These are phyloP conservation scores for Hanseniaspora lachancei DNA, from an alignment of 805 yeast species.

Conservation along the genomic window DNA sequence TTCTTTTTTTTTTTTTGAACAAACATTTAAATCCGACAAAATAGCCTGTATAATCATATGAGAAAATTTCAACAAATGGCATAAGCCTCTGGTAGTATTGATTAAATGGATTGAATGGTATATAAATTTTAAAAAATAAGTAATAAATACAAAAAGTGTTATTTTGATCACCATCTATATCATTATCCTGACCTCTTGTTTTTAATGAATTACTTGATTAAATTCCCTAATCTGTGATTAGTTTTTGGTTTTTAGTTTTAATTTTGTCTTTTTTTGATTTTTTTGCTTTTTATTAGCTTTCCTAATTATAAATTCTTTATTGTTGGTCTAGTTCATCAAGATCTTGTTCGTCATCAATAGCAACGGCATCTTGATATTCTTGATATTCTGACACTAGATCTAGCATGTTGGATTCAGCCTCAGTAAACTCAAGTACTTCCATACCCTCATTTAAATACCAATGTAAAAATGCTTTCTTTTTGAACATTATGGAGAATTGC, in stretches of 20 bases:
- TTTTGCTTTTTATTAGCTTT: constrained; percentile 34
- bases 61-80: neutral
- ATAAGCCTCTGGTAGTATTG: neutral
- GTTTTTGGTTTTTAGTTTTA: constrained; percentile 13
- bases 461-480: constrained; percentile 88
- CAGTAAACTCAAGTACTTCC: constrained; percentile 90
- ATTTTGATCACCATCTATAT: neutral
- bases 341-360: constrained; percentile 51
- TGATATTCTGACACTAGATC: constrained; percentile 83
- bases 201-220: neutral
- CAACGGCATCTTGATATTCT: constrained; percentile 77
- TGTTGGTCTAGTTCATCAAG: constrained; percentile 43
- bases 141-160: too few species aligned
- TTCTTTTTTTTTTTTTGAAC: neutral
- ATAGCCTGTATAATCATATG: too few species aligned
- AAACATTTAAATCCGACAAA: neutral
- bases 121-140: neutral
- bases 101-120: neutral
- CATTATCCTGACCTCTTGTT: neutral
- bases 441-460: constrained; percentile 94
- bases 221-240: neutral
- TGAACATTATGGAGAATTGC: constrained; percentile 84
- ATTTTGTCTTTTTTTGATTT: constrained; percentile 20
- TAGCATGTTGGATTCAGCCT: constrained; percentile 83
- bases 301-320: constrained; percentile 22